A percentile compares a stretch with the other conserved stretches of the same genome.
phyloP scores from a whole-genome alignment of 2,329 filamentous ascomycete genomes.

The Alternaria sp. region DNA sequence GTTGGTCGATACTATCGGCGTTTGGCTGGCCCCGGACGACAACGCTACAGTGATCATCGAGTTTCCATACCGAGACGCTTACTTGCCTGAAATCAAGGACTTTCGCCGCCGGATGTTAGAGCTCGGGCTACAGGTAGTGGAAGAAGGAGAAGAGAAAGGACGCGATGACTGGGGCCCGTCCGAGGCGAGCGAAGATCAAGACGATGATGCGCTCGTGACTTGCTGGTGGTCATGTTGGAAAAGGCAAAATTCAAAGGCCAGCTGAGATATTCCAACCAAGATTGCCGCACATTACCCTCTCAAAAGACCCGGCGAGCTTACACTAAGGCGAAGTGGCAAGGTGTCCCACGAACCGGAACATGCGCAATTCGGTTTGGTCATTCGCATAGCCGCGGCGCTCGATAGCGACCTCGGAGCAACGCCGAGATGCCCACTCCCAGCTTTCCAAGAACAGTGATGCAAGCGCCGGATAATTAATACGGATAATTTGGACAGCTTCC shows the following conservation, averaged over 20 bases:
- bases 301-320: background rate
- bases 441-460: slow-evolving; percentile 24
- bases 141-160: slow-evolving; percentile 68
- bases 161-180: slow-evolving; percentile 74
- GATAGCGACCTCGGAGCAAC: slow-evolving; percentile 30
- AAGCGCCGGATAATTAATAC: slow-evolving; percentile 43
- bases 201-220: slow-evolving; percentile 56
- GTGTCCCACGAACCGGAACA: slow-evolving; percentile 4
- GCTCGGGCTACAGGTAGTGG: slow-evolving; percentile 60
- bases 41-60: slow-evolving; percentile 76
- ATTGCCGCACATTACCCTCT: slow-evolving; percentile 10
- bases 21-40: slow-evolving; percentile 65
- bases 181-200: slow-evolving; percentile 55
- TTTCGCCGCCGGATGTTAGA: slow-evolving; percentile 68
- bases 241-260: slow-evolving; percentile 30
- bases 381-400: slow-evolving; percentile 21
- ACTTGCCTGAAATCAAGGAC: slow-evolving; percentile 67
- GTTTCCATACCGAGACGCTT: slow-evolving; percentile 77
- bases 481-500: slow-evolving; percentile 36
- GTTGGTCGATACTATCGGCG: slow-evolving; percentile 71
- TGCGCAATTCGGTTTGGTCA: slow-evolving; percentile 14
- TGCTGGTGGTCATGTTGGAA: slow-evolving; percentile 75
- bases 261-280: slow-evolving; percentile 17
- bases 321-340: background rate
- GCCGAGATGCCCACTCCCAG: slow-evolving; percentile 20